Percentiles rank a stretch among this genome's conserved stretches.
phyloP scores from a whole-genome alignment of 2,329 filamentous ascomycete species.

The Plectosphaerella cucumerina region DNA sequence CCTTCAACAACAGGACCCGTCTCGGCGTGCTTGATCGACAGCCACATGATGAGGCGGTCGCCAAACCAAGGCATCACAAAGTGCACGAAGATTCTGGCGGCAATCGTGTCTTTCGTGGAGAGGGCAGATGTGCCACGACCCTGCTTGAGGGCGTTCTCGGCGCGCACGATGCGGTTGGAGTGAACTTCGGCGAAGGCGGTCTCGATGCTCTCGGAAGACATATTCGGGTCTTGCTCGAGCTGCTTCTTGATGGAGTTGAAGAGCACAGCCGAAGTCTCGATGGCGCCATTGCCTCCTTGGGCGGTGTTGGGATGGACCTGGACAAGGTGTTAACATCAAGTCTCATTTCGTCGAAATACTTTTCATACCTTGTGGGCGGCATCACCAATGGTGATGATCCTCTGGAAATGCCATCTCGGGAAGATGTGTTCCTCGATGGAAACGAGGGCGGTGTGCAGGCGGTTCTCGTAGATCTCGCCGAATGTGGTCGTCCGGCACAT shows the following conservation, averaged over 20 bases:
- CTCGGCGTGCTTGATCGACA: background rate
- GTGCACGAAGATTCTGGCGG: background rate
- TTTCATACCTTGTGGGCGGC: slow-evolving; percentile 33
- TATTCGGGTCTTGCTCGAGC: slow-evolving; percentile 4
- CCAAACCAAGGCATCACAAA: background rate
- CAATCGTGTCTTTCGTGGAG: background rate
- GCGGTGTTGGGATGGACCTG: slow-evolving; percentile 18
- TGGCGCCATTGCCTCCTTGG: slow-evolving; percentile 20
- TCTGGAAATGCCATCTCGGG: slow-evolving; percentile 30
- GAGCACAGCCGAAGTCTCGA: slow-evolving; percentile 17
- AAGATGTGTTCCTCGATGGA: slow-evolving; percentile 26
- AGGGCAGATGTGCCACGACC: background rate
- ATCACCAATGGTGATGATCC: slow-evolving; percentile 35
- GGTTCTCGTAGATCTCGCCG: slow-evolving; percentile 23
- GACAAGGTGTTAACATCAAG: too few relatives aligned
- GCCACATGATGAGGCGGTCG: background rate
- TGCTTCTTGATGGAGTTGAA: slow-evolving; percentile 10
- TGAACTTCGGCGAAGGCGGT: slow-evolving; percentile 3
- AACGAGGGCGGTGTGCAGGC: slow-evolving; percentile 20
- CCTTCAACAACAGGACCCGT: background rate
- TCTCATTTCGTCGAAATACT: too few relatives aligned
- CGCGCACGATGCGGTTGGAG: slow-evolving; percentile 2
- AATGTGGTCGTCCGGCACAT: slow-evolving; percentile 21
- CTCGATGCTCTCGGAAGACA: background rate
- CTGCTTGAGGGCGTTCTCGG: background rate